Evolutionary conservation across 768 basidiomycete genomes (phyloP).

Genomic region (Exidia glandulosa): DNA sequence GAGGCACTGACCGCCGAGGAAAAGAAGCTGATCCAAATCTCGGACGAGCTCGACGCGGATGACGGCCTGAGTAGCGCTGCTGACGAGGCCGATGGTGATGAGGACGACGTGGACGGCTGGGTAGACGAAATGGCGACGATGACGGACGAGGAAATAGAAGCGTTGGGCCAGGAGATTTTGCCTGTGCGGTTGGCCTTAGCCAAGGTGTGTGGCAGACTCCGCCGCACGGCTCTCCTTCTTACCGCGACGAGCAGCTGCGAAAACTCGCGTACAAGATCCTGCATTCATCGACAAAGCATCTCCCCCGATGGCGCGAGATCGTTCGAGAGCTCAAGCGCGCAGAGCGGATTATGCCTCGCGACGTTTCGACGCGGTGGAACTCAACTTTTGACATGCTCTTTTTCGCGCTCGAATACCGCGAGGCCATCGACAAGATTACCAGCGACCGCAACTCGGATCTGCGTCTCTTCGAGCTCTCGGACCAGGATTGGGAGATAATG

Average conservation of each 20-base stretch:
- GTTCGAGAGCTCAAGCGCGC: conserved; percentile 9
- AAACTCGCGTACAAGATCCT: conserved; percentile 12
- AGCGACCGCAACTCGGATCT: conserved; percentile 10
- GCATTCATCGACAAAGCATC: conserved; percentile 19
- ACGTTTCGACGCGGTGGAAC: conserved; percentile 29
- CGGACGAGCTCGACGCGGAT: conserved; percentile 1
- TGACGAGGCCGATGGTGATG: conserved; percentile 1
- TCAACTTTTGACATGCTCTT: conserved; percentile 27
- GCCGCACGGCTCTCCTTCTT: too few species aligned
- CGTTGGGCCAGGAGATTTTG: conserved; percentile 9
- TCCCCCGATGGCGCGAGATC: conserved; percentile 19
- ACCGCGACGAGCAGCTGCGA: conserved; percentile 9
- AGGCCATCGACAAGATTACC: conserved; percentile 18
- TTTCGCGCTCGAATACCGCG: conserved; percentile 18
- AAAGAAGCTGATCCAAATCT: too few species aligned
- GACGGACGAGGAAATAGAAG: conserved; percentile 6
- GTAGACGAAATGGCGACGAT: conserved; percentile 17
- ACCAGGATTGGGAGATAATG: conserved; percentile 24
- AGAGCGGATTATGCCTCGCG: conserved; percentile 21
- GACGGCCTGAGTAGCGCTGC: conserved; percentile 7
- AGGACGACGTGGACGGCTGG: conserved; percentile 11
- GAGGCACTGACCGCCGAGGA: too few species aligned
- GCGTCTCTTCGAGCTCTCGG: conserved; percentile 14
- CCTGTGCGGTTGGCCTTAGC: conserved; percentile 19
- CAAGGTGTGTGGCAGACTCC: conserved; percentile 18